Conservation (phyloP, 2,329 filamentous ascomycete species). For the Aureobasidium lini region DNA sequence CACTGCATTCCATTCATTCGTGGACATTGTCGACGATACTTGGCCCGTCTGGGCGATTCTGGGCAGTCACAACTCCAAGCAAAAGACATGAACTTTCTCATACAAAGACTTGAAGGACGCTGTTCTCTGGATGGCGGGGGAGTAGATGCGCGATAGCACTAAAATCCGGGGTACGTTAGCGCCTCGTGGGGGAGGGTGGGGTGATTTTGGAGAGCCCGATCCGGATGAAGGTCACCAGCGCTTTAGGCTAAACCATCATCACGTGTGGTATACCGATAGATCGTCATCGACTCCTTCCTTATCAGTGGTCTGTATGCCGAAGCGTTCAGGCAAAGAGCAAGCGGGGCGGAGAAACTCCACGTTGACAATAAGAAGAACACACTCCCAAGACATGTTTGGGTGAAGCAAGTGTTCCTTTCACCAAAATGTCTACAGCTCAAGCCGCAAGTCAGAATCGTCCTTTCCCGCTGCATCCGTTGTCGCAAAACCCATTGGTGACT, state of each 20-base stretch:
- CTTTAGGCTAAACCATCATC: slow-evolving; percentile 1
- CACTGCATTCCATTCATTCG: not conserved
- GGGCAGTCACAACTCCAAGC: not conserved
- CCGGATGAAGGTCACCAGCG: not conserved
- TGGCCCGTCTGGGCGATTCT: slow-evolving; percentile 10
- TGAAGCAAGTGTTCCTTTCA: not conserved
- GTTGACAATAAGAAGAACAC: not conserved
- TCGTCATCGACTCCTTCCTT: not conserved
- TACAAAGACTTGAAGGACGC: not conserved
- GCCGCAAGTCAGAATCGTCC: slow-evolving; percentile 35
- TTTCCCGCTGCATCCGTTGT: slow-evolving; percentile 35
- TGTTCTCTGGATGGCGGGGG: not conserved
- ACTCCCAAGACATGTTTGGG: not conserved
- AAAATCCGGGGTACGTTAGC: not conserved
- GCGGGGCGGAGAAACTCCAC: not conserved
- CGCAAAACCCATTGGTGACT: slow-evolving; percentile 33
- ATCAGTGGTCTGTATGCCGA: not conserved
- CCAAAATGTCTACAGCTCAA: slow-evolving; percentile 16
- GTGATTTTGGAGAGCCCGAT: not conserved
- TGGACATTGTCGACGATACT: slow-evolving; percentile 3
- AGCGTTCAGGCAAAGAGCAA: not conserved
- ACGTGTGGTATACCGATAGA: not conserved
- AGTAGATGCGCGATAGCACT: not conserved
- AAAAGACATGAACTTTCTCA: not conserved
- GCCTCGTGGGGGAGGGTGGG: not conserved